Conservation (phyloP, 1,284 basidiomycete genomes). For the Ceratobasidium sp. region DNA sequence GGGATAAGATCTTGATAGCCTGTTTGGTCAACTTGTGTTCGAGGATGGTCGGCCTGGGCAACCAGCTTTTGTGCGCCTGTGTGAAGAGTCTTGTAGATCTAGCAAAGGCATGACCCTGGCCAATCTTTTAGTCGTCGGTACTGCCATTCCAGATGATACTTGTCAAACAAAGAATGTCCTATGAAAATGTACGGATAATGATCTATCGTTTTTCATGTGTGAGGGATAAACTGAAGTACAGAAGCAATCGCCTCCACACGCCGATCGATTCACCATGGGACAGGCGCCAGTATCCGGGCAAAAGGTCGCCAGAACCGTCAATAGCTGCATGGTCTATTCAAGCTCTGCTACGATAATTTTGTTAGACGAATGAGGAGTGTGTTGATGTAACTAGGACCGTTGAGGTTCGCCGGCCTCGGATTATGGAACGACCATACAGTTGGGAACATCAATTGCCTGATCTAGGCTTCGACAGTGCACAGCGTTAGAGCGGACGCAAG, state of each 20-base stretch:
- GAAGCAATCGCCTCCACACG: slow-evolving; percentile 79
- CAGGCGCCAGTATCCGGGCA: slow-evolving; percentile 82
- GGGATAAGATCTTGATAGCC: slow-evolving; percentile 78
- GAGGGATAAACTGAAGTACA: not conserved
- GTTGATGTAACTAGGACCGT: slow-evolving; percentile 83
- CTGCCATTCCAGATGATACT: slow-evolving; percentile 87
- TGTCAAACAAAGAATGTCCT: slow-evolving; percentile 75
- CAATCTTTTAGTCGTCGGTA: slow-evolving; percentile 50
- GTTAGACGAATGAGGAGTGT: slow-evolving; percentile 84
- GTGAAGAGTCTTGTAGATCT: slow-evolving; percentile 66
- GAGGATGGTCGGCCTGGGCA: slow-evolving; percentile 82
- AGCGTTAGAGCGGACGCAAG: slow-evolving; percentile 72
- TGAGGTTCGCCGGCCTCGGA: slow-evolving; percentile 88
- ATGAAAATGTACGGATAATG: not conserved
- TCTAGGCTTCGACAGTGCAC: slow-evolving; percentile 67
- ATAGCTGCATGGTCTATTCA: slow-evolving; percentile 89
- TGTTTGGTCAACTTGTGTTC: slow-evolving; percentile 84
- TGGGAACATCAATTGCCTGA: slow-evolving; percentile 81
- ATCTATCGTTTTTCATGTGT: not conserved
- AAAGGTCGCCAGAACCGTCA: slow-evolving; percentile 79
- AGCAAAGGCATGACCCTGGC: slow-evolving; percentile 56
- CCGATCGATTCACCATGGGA: slow-evolving; percentile 84
- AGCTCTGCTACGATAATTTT: slow-evolving; percentile 80
- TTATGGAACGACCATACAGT: slow-evolving; percentile 63
- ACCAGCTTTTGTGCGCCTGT: slow-evolving; percentile 72